Conservation (phyloP, 345 rosid genomes). For the Eucalyptus erythrocorys region DNA sequence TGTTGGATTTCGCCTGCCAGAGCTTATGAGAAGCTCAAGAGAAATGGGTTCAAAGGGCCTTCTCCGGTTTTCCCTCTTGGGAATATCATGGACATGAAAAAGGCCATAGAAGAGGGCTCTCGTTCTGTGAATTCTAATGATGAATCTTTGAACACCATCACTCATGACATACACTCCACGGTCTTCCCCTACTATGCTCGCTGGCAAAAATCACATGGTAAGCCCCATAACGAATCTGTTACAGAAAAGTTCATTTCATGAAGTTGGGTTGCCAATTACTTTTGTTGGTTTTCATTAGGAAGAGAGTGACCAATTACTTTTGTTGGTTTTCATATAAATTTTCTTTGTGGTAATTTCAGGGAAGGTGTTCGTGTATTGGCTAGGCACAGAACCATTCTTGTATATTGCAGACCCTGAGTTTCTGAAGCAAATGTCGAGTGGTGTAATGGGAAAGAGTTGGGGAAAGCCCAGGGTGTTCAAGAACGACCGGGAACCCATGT, state of each 20-base stretch:
- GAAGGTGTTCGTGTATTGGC: slow-evolving; percentile 87
- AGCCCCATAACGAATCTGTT: neutral
- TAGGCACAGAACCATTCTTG: slow-evolving; percentile 88
- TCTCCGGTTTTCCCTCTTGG: slow-evolving; percentile 75
- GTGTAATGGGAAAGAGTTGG: slow-evolving; percentile 90
- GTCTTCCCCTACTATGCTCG: slow-evolving; percentile 66
- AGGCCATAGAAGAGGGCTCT: neutral
- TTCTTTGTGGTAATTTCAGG: slow-evolving; percentile 25
- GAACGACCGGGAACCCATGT: slow-evolving; percentile 85
- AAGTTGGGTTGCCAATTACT: neutral
- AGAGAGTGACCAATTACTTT: neutral
- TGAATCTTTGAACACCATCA: slow-evolving; percentile 17
- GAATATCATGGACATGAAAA: slow-evolving; percentile 58
- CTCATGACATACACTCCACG: slow-evolving; percentile 67
- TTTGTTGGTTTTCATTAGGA: neutral
- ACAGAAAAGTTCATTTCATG: no score
- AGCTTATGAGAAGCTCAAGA: slow-evolving; percentile 39
- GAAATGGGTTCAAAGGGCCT: slow-evolving; percentile 70
- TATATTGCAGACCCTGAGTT: slow-evolving; percentile 88
- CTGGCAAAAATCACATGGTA: slow-evolving; percentile 82
- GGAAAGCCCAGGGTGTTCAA: slow-evolving; percentile 84
- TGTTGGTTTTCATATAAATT: no score
- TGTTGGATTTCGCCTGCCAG: slow-evolving; percentile 55
- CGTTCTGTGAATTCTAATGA: neutral
- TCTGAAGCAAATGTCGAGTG: slow-evolving; percentile 56